A percentile compares a stretch with the other conserved stretches of the same genome.
phyloP scores from a whole-genome alignment of 2,329 filamentous ascomycete genomes.

The Daldinia sp. region DNA sequence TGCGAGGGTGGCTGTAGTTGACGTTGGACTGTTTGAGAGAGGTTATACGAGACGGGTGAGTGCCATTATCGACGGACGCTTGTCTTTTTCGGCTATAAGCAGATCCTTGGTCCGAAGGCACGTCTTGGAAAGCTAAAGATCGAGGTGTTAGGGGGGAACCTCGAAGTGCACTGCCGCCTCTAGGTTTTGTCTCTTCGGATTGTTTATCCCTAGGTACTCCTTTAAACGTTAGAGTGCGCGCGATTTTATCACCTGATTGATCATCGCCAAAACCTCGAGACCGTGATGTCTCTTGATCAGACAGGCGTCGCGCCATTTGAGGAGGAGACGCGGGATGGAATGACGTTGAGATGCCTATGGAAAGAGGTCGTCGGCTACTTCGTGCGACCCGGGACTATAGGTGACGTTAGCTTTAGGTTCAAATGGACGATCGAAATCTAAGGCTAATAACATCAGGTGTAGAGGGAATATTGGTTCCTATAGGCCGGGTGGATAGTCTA shows the following conservation, averaged over 20 bases:
- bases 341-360: slow-evolving; percentile 56
- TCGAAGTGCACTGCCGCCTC: slow-evolving; percentile 50
- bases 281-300: slow-evolving; percentile 61
- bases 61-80: slow-evolving; percentile 59
- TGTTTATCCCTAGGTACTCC: slow-evolving; percentile 54
- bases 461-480: background rate
- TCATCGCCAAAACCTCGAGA: slow-evolving; percentile 53
- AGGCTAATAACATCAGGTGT: background rate
- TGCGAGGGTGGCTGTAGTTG: slow-evolving; percentile 52
- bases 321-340: slow-evolving; percentile 61
- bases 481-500: background rate
- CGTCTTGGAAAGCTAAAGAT: slow-evolving; percentile 58
- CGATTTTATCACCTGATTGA: slow-evolving; percentile 49
- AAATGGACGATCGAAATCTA: background rate
- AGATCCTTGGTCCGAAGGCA: slow-evolving; percentile 38
- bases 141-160: slow-evolving; percentile 60
- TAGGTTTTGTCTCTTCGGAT: slow-evolving; percentile 48
- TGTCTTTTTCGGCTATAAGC: slow-evolving; percentile 50
- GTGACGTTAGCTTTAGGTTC: slow-evolving; percentile 31
- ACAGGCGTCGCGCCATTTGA: slow-evolving; percentile 60
- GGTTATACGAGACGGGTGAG: slow-evolving; percentile 53
- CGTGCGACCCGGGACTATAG: slow-evolving; percentile 59
- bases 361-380: slow-evolving; percentile 62
- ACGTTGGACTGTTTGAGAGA: slow-evolving; percentile 54
- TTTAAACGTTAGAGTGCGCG: slow-evolving; percentile 57